Conservation (phyloP, 2,329 filamentous ascomycete species). For the Macroventuria anomochaeta region DNA sequence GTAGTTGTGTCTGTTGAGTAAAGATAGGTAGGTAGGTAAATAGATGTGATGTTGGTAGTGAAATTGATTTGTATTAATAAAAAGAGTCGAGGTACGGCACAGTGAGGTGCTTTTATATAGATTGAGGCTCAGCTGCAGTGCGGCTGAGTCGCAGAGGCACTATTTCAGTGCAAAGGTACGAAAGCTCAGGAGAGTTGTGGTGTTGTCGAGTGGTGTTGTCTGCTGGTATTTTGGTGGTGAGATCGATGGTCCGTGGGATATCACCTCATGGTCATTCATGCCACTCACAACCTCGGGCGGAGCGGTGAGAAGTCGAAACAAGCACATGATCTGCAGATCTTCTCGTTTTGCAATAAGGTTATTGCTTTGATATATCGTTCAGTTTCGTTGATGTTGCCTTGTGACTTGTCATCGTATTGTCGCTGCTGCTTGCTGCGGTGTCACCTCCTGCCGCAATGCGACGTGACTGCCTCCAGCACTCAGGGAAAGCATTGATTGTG, state of each 20-base stretch:
- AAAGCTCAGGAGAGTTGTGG: not conserved
- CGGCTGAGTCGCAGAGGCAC: not conserved
- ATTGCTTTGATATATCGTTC: not conserved
- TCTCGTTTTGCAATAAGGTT: not conserved
- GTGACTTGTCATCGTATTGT: not conserved
- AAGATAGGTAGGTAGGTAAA: no score
- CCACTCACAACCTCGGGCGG: not conserved
- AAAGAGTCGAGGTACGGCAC: not conserved
- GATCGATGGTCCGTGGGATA: constrained; percentile 12
- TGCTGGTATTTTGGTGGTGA: constrained; percentile 10
- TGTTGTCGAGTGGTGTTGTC: not conserved
- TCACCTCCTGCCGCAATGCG: not conserved
- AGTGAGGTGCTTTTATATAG: not conserved
- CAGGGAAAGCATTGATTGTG: not conserved
- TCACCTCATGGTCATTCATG: constrained; percentile 11
- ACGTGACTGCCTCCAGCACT: not conserved
- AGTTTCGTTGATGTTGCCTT: not conserved
- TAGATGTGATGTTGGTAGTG: not conserved
- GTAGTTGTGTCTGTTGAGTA: not conserved
- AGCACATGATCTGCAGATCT: not conserved
- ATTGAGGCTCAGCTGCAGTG: not conserved
- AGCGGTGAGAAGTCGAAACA: not conserved
- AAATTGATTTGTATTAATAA: not conserved
- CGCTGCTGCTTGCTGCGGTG: not conserved
- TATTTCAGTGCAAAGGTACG: not conserved